Conservation (phyloP, 2,329 filamentous ascomycete genomes). For the Mycosphaerella sp. region DNA sequence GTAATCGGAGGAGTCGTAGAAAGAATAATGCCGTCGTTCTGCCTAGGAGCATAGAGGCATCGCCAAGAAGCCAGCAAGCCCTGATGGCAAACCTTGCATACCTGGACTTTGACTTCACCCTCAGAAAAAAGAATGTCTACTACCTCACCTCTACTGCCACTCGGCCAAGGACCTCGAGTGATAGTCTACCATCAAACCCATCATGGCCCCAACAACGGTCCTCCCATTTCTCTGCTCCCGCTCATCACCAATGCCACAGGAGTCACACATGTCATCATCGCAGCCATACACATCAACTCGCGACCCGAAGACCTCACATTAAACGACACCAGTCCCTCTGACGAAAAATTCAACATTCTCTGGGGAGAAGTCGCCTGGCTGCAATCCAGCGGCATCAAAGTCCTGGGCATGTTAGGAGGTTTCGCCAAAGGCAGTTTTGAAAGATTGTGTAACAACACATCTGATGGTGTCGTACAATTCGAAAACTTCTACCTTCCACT, state of each 20-base stretch:
- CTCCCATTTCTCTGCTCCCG: slow-evolving; percentile 56
- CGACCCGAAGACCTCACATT: slow-evolving; percentile 62
- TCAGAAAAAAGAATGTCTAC: slow-evolving; percentile 9
- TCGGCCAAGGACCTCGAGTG: slow-evolving; percentile 37
- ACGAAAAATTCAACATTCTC: slow-evolving; percentile 58
- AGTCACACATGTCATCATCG: slow-evolving; percentile 76
- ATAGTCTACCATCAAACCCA: slow-evolving; percentile 61
- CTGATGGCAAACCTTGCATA: neutral
- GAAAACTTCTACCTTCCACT: slow-evolving; percentile 68
- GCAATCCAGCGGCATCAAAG: slow-evolving; percentile 66
- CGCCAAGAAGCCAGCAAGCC: neutral
- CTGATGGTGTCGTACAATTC: slow-evolving; percentile 53
- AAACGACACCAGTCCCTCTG: slow-evolving; percentile 68
- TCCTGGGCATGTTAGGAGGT: slow-evolving; percentile 82
- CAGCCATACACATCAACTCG: slow-evolving; percentile 75
- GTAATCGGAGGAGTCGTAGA: too few relatives aligned
- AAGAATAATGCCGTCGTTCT: too few relatives aligned
- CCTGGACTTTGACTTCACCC: neutral
- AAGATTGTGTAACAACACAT: slow-evolving; percentile 46
- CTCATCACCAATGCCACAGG: slow-evolving; percentile 54
- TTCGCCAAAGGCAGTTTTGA: slow-evolving; percentile 68
- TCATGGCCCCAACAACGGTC: slow-evolving; percentile 45
- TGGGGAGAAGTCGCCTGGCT: slow-evolving; percentile 72
- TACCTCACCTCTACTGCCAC: slow-evolving; percentile 29
- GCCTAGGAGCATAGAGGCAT: too few relatives aligned